These are phyloP conservation scores for Iris macrosiphon DNA, from an alignment of 106 monocot species.

Conservation along the genomic window DNA sequence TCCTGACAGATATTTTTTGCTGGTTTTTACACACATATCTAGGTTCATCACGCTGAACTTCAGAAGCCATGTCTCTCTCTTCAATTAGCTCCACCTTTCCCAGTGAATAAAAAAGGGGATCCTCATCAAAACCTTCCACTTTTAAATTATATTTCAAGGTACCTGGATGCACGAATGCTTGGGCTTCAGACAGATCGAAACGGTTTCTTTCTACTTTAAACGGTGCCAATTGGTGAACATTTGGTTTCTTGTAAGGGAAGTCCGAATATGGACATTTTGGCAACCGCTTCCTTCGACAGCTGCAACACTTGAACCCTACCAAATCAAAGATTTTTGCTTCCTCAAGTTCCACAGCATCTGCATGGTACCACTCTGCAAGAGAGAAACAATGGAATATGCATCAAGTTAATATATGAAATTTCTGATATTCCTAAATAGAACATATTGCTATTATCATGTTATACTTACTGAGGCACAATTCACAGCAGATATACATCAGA, in stretches of 20 bases:
- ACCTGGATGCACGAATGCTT: background rate
- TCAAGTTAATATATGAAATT: too few species aligned
- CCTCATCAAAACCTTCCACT: constrained; percentile 22
- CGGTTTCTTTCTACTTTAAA: constrained; percentile 3
- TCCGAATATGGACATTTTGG: constrained; percentile 59
- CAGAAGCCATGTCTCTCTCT: constrained; percentile 4
- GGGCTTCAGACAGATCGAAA: background rate
- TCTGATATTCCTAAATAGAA: too few species aligned
- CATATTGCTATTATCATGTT: too few species aligned
- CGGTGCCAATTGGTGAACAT: constrained; percentile 1
- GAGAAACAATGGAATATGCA: too few species aligned
- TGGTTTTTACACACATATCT: constrained; percentile 1
- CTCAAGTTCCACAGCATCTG: constrained; percentile 60
- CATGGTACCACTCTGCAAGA: constrained; percentile 93
- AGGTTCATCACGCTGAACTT: constrained; percentile 1
- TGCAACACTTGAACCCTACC: constrained; percentile 71
- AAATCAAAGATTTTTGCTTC: constrained; percentile 52
- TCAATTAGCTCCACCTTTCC: constrained; percentile 27
- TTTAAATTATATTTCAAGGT: background rate
- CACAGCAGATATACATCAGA: constrained; percentile 72
- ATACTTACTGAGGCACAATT: constrained; percentile 71
- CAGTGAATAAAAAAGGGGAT: constrained; percentile 39
- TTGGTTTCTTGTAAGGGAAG: constrained; percentile 9
- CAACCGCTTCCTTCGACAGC: constrained; percentile 50
- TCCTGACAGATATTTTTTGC: constrained; percentile 45